phyloP scores from a whole-genome alignment of 108 stramenopile genomes.

The Schizochytrium sp. region DNA sequence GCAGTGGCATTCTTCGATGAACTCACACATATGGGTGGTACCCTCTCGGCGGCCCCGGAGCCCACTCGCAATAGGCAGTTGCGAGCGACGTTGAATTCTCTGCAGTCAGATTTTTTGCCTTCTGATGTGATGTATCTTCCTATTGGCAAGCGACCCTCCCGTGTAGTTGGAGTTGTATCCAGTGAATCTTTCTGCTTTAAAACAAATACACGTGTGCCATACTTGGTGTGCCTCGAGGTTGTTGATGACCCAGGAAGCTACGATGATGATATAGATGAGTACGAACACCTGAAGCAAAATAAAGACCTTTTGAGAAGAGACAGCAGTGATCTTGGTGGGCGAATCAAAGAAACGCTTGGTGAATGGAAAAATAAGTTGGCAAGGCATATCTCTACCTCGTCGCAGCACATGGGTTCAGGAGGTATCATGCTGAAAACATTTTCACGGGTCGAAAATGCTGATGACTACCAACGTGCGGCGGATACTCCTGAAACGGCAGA shows the following conservation, averaged over 20 bases:
- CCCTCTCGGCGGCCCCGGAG: background rate
- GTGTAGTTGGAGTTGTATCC: conserved; percentile 63
- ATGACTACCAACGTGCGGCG: background rate
- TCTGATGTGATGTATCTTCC: conserved; percentile 67
- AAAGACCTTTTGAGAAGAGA: background rate
- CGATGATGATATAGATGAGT: background rate
- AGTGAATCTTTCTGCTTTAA: conserved; percentile 71
- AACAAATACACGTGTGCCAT: conserved; percentile 75
- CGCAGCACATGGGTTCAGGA: background rate
- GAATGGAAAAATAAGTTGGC: background rate
- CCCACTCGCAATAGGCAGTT: background rate
- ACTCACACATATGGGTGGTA: conserved; percentile 42
- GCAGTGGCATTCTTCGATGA: conserved; percentile 45
- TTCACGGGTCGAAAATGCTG: background rate
- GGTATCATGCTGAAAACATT: conserved; percentile 8
- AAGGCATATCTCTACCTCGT: background rate
- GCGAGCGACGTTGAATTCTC: background rate
- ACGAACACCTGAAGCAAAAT: background rate
- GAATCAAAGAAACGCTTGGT: background rate
- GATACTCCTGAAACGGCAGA: too few relatives aligned
- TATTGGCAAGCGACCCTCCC: conserved; percentile 64
- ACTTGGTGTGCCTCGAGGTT: conserved; percentile 70
- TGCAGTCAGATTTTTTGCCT: conserved; percentile 20
- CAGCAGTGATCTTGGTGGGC: background rate
- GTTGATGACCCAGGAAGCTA: conserved; percentile 62